These are phyloP conservation scores for Tetrahymena thermophila DNA, from an alignment of 73 alveolate species.

Conservation along the genomic window DNA sequence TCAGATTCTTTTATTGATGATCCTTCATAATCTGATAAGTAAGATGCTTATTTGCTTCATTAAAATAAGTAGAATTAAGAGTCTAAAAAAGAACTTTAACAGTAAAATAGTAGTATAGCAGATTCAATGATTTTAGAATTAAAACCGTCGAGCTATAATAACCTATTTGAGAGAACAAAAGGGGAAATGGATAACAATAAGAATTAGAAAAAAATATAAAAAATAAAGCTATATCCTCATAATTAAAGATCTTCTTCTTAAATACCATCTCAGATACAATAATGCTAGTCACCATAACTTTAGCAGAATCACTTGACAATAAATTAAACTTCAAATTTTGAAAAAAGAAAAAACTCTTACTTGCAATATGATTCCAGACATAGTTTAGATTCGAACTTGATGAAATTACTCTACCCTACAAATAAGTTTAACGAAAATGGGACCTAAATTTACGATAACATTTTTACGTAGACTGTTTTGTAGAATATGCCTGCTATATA, in stretches of 20 bases:
- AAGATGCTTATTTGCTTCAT: background rate
- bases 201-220: background rate
- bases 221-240: background rate
- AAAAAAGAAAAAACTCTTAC: background rate
- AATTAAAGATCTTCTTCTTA: background rate
- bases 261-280: background rate
- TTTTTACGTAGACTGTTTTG: background rate
- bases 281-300: background rate
- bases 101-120: background rate
- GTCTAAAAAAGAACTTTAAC: background rate
- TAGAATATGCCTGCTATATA: background rate
- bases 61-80: background rate
- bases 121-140: background rate
- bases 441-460: background rate
- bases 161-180: background rate
- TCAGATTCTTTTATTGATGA: background rate
- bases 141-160: background rate
- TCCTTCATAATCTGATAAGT: background rate
- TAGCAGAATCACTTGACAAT: background rate
- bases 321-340: background rate
- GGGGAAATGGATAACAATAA: background rate
- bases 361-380: background rate
- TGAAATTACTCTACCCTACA: background rate
- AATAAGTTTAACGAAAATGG: background rate
- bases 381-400: background rate